A percentile compares a stretch with the other conserved stretches of the same genome.
Conservation (phyloP, 2,329 filamentous ascomycete species). For the Cytospora piceae region DNA sequence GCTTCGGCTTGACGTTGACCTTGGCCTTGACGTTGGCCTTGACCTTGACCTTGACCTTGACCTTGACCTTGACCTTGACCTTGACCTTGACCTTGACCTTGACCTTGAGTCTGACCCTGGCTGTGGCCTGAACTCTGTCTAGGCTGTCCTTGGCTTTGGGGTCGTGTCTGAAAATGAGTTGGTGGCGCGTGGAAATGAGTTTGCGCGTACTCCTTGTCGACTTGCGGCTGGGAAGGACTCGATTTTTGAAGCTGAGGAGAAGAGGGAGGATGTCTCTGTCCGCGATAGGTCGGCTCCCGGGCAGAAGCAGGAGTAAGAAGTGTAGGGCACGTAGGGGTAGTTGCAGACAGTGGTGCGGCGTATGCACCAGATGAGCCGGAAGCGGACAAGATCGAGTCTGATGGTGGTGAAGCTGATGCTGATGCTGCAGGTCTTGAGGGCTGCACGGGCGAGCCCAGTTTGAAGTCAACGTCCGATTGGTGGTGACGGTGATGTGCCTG, state of each 20-base stretch:
- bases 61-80: conserved; percentile 3
- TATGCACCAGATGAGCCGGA: conserved; percentile 10
- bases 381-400: conserved; percentile 15
- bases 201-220: conserved; percentile 7
- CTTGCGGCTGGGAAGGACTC: not conserved
- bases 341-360: conserved; percentile 8
- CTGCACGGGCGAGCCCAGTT: conserved; percentile 5
- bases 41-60: conserved; percentile 14
- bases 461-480: conserved; percentile 6
- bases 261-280: not conserved
- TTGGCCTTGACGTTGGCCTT: too few species aligned
- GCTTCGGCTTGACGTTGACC: not conserved
- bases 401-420: conserved; percentile 10
- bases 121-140: not conserved
- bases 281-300: conserved; percentile 8
- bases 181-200: conserved; percentile 1
- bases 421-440: conserved; percentile 6
- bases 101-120: not conserved
- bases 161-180: not conserved
- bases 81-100: conserved; percentile 3
- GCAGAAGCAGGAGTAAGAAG: conserved; percentile 9
- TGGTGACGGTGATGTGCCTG: conserved; percentile 10
- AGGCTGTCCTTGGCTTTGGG: conserved; percentile 3
- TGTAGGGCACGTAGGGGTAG: not conserved
- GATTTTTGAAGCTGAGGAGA: conserved; percentile 6